Percentiles rank a stretch among this genome's conserved stretches.
These are phyloP conservation scores for Pseudomonodictys pantanalensis DNA, from an alignment of 495 filamentous ascomycete genomes.

Conservation along the genomic window DNA sequence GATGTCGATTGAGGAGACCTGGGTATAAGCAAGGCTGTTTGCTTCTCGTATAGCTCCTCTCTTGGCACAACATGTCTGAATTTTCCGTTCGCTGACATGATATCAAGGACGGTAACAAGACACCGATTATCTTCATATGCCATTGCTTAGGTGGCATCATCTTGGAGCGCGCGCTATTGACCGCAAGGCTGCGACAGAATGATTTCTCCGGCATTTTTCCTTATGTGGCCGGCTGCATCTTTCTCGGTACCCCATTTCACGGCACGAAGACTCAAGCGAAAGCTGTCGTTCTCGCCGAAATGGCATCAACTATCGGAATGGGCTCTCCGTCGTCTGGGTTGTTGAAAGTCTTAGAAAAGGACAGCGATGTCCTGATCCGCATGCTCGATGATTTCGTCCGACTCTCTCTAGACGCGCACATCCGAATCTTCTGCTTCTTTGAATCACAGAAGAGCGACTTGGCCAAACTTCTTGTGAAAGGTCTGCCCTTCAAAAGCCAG, in stretches of 20 bases:
- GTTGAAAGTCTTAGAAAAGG: conserved; percentile 11
- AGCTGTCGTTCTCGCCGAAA: conserved; percentile 7
- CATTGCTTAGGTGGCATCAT: conserved; percentile 22
- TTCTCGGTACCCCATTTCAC: conserved; percentile 20
- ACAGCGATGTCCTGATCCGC: not conserved
- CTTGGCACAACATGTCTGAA: not conserved
- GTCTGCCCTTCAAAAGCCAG: not conserved
- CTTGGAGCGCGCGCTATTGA: conserved; percentile 5
- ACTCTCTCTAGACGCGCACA: conserved; percentile 4
- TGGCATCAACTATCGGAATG: conserved; percentile 4
- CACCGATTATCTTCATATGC: conserved; percentile 16
- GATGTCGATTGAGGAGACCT: too few relatives aligned
- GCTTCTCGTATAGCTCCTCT: too few relatives aligned
- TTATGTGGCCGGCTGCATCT: conserved; percentile 15
- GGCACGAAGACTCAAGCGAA: conserved; percentile 14
- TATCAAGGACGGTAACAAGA: not conserved
- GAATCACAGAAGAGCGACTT: conserved; percentile 8
- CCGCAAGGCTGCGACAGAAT: conserved; percentile 4
- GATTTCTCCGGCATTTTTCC: conserved; percentile 17
- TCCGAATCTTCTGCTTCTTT: conserved; percentile 17
- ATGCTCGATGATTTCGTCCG: conserved; percentile 12
- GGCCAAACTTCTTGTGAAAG: not conserved
- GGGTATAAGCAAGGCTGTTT: too few relatives aligned
- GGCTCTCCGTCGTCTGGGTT: conserved; percentile 2
- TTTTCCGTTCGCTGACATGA: not conserved